Base-by-base conservation (phyloP, 257 asterid genomes). In the Ilex asprella region DNA sequence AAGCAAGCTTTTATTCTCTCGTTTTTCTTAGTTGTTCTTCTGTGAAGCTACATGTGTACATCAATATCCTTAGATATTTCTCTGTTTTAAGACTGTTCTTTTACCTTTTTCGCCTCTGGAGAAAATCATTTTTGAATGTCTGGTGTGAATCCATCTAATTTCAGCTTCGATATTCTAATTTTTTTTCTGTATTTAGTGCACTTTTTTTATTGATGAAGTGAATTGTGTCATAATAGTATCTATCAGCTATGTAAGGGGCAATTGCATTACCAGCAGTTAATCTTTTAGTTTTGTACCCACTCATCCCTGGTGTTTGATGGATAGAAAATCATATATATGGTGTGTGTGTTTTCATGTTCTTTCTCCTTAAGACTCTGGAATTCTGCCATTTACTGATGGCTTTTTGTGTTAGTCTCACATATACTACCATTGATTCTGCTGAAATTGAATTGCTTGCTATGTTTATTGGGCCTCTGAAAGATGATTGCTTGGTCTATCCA, bases 401-500 rank as follows among this genome's bases (percentile, higher is more conserved):
- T 49, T 12, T 49, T 15, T 49, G 54, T 11, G 14, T 49, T 49
- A 12, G 16, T 11, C n/a, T 49, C 16, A n/a, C 16, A 1, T 49
- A 49, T 3, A n/a, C 13, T 49, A 49, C 43, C 60, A 30, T 51
- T 31, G 12, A 30, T 41, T n/a, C 10, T 49, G 16, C 39, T 29
- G 15, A 11, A 49, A 49, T 49, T 15, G 41, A 3, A 35, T 35
- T 49, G 54, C 54, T 49, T 49, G 10, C 29, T 59, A 39, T 60
- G 47, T 58, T 49, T n/a, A 14, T 58, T 70, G 44, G 27, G 58
- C n/a, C 41, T 50, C n/a, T 3, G 15, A 55, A 71, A 39, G 55
- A 59, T 66, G 59, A 35, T 46, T 64, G 30, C 63, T 11, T 68
- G 47, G 56, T 73, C 50, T 63, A 52, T 79, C 68, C 84, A 91